Evolutionary conservation across 148 eudicot species (phyloP).

Genomic region (Hydrangea macrophylla): DNA sequence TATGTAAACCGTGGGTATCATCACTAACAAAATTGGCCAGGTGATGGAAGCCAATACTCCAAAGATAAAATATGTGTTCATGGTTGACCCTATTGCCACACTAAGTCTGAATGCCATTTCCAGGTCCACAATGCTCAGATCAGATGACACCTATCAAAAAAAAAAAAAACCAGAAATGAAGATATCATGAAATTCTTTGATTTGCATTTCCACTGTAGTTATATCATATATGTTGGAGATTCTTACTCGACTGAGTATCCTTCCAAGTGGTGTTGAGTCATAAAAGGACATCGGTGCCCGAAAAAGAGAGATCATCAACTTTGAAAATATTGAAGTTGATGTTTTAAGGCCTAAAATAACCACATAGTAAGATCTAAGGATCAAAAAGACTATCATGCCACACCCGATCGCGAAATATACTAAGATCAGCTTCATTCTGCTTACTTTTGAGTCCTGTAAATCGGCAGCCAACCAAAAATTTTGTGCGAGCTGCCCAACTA

Average conservation of each 20-base stretch:
- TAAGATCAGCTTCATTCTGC: slow-evolving; percentile 21
- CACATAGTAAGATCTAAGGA: slow-evolving; percentile 35
- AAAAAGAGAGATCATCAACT: slow-evolving; percentile 47
- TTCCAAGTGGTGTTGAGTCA: slow-evolving; percentile 63
- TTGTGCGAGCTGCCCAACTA: slow-evolving; percentile 48
- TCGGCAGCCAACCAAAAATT: slow-evolving; percentile 55
- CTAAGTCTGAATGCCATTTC: slow-evolving; percentile 37
- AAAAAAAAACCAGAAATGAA: slow-evolving; percentile 1
- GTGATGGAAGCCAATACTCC: slow-evolving; percentile 46
- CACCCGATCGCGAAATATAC: slow-evolving; percentile 39
- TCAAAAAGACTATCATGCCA: slow-evolving; percentile 27
- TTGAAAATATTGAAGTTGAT: slow-evolving; percentile 42
- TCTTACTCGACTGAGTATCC: slow-evolving; percentile 63
- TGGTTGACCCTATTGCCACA: slow-evolving; percentile 28
- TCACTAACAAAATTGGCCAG: slow-evolving; percentile 50
- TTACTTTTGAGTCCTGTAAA: slow-evolving; percentile 30
- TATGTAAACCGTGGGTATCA: slow-evolving; percentile 38
- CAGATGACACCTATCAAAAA: slow-evolving; percentile 48
- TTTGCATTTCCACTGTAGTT: neutral
- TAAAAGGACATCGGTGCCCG: slow-evolving; percentile 67
- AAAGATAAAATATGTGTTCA: slow-evolving; percentile 38
- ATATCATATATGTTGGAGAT: neutral
- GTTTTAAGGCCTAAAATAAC: slow-evolving; percentile 39
- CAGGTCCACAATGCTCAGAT: slow-evolving; percentile 50
- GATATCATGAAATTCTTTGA: neutral